Base-by-base conservation (phyloP, 1,284 basidiomycete species). In the Limonomyces culmigenus region DNA sequence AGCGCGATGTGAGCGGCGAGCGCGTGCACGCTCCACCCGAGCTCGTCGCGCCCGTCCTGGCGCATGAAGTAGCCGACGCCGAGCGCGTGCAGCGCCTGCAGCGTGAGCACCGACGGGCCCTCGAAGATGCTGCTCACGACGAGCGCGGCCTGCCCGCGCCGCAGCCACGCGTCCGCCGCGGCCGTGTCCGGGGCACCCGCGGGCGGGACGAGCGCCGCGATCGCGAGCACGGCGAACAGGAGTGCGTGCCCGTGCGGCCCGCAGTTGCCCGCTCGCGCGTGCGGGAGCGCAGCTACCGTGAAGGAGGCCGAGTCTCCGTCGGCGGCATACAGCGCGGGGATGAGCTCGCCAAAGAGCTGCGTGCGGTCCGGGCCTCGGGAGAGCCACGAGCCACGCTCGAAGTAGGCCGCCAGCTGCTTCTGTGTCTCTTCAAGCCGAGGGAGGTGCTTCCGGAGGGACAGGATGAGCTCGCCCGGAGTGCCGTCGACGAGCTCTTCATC, bases 31-130 rank as follows among this genome's bases (percentile, higher is more conserved):
- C n/a, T n/a, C n/a, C n/a, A 25, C 45, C 44, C 19, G 41, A 34
- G 6, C 15, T 34, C 14, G 38, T 30, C 3, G 41, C 38, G 8
- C 44, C 21, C 10, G 46, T n/a, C n/a, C n/a, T n/a, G n/a, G n/a
- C n/a, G n/a, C n/a, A n/a, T n/a, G n/a, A n/a, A n/a, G n/a, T n/a
- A n/a, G n/a, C n/a, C n/a, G n/a, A n/a, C n/a, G n/a, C n/a, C n/a
- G n/a, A n/a, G n/a, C n/a, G n/a, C n/a, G n/a, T n/a, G n/a, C n/a
- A n/a, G n/a, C n/a, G n/a, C n/a, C n/a, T n/a, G n/a, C n/a, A n/a
- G n/a, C n/a, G n/a, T n/a, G n/a, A n/a, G n/a, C n/a, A n/a, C n/a
- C n/a, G n/a, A n/a, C n/a, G n/a, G n/a, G n/a, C n/a, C n/a, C n/a
- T n/a, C n/a, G n/a, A n/a, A n/a, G n/a, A n/a, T n/a, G n/a, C n/a